Evolutionary conservation across 2,329 filamentous ascomycete genomes (phyloP), one percentile per base, ranked within the genome.

Genomic region (Chrysoporthe puriensis): DNA sequence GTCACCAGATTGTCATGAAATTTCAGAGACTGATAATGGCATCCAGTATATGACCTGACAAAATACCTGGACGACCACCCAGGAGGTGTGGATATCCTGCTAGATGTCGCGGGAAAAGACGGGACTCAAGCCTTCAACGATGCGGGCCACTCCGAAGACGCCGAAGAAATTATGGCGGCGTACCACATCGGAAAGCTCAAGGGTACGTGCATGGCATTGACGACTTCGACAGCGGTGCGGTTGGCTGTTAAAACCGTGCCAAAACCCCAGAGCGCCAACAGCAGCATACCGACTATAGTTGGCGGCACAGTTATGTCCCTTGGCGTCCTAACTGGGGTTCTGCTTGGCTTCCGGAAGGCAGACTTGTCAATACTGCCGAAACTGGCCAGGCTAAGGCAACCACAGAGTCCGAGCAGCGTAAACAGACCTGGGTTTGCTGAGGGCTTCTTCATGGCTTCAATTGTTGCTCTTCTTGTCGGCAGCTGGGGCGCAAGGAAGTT

Each of bases 91-190:
- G 91, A 94, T 75, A 87, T 94, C 69, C 83, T 96, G 52, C 83
- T 92, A 68, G 92, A 95, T 70, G 90, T 92, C 40, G 92, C 85
- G 72, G 93, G 93, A 67, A 89, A 90, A 73, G 92, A 96, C 79
- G 89, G 90, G 60, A 92, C 90, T 56, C 89, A 92, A 76, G 90
- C 88, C 54, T 96, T 94, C 74, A 92, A 96, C 80, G 91, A 94
- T 74, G 91, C 93, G 48, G 92, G 92, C 57, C 93, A 96, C 82
- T 93, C 90, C 59, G 91, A 93, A 34, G 83, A 84, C 66, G 82
- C 82, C 2, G 76, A 73, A 62, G 81, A 82, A 50, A 79, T 82
- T 59, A 79, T 84, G 76, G 75, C 74, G 2, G 68, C 74, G 14
- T 81, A 76, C 64, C 71, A 71, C 52, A 60, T 84, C 44, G 82